Evolutionary conservation across 202 grass and related monocot genomes (phyloP).

Genomic region (Bolboschoenoplectus hybrid): DNA sequence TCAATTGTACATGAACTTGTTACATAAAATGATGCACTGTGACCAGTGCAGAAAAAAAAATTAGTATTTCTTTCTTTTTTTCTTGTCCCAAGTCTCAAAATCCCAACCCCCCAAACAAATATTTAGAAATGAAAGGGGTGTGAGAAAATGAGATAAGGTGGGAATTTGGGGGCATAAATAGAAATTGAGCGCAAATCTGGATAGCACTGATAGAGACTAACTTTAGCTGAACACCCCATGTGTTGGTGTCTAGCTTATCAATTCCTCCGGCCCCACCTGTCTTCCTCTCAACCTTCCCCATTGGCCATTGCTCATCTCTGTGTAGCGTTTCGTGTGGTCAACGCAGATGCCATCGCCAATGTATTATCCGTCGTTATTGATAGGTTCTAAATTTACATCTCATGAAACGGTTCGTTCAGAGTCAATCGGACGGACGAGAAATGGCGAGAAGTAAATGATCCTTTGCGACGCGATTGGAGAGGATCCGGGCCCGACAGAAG

Average conservation of each 20-base stretch:
- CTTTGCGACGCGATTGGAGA: not conserved
- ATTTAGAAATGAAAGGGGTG: not conserved
- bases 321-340: constrained; percentile 5
- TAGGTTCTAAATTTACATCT: no score
- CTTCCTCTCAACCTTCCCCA: not conserved
- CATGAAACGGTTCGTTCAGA: no score
- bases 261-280: constrained; percentile 63
- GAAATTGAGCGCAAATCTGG: constrained; percentile 32
- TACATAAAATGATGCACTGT: no score
- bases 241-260: constrained; percentile 58
- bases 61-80: not conserved
- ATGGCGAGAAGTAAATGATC: not conserved
- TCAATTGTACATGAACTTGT: not conserved
- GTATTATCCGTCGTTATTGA: no score
- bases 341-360: no score
- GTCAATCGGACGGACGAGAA: not conserved
- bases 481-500: not conserved
- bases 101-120: not conserved
- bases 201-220: constrained; percentile 43
- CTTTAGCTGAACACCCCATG: constrained; percentile 55
- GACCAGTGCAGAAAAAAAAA: not conserved
- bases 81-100: no score
- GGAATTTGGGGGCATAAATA: constrained; percentile 24
- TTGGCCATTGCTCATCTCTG: constrained; percentile 40
- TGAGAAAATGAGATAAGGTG: constrained; percentile 6